Base-by-base conservation (phyloP, 352 stramenopile species). In the Phytophthora sojae region DNA sequence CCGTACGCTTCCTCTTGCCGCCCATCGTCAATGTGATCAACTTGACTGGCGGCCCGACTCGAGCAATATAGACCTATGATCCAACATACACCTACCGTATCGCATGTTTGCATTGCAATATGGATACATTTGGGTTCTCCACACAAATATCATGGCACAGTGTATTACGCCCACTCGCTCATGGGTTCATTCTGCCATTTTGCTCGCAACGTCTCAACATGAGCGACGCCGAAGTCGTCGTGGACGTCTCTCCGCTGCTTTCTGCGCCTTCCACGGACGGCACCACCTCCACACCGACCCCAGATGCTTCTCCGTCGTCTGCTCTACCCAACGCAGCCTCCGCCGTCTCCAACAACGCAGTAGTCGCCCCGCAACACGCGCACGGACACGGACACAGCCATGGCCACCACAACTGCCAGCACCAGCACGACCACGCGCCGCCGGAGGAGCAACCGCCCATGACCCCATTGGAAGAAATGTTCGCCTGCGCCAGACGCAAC, bases 391-490 rank as follows among this genome's bases (percentile, higher is more conserved):
- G 35, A 17, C 35, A 42, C 35, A 42, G 57, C n/a, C 35, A 32
- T 32, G 29, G 45, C 25, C 72, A 77, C 57, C 29, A 63, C 25
- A 69, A 65, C 21, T 73, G 72, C 35, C 67, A 74, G 30, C 56
- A 69, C 67, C 42, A n/a, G 39, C 58, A 73, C 54, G 44, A 0
- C 26, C 25, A 50, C 23, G 29, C 32, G 37, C 57, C 56, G 2
- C 44, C 61, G 7, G 50, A 71, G 32, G 52, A 69, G 57, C 66
- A 70, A 11, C 2, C 30, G 15, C 71, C 72, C 42, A 44, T 79
- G 57, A 81, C 84, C 29, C 80, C 85, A 54, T 69, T 82, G 19
- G 80, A 94, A 29, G 79, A 91, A 66, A 82, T 95, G 21, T 91
- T 93, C 37, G 55, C 71, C 2, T 92, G 83, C 53, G 77, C 80